These are phyloP conservation scores for Calonectria henricotiae DNA, from an alignment of 2,329 filamentous ascomycete genomes.

Conservation along the genomic window DNA sequence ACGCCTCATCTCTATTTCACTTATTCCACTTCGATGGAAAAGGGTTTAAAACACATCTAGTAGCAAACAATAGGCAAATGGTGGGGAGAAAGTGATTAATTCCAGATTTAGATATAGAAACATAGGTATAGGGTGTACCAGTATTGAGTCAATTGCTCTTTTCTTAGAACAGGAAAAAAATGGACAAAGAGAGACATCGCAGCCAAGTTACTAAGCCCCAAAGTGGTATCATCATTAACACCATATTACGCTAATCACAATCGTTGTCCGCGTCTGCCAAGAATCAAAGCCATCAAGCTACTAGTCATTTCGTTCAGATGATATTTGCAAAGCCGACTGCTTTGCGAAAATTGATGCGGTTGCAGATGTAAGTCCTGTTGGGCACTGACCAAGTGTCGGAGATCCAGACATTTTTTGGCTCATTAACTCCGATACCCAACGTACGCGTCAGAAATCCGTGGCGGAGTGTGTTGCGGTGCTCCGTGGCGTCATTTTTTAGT, in stretches of 20 bases:
- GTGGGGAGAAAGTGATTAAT: too few relatives aligned
- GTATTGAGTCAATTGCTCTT: too few relatives aligned
- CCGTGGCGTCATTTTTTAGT: slow-evolving; percentile 13
- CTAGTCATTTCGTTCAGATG: background rate
- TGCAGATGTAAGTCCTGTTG: background rate
- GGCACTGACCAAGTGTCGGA: background rate
- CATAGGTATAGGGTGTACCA: too few relatives aligned
- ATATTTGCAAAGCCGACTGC: slow-evolving; percentile 1
- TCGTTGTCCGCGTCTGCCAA: background rate
- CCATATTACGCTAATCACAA: background rate
- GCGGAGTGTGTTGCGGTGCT: slow-evolving; percentile 1
- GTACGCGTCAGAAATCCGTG: slow-evolving; percentile 2
- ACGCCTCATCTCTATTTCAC: too few relatives aligned
- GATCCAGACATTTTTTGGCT: slow-evolving; percentile 4
- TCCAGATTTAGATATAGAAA: too few relatives aligned
- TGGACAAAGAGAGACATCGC: background rate
- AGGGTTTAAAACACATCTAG: too few relatives aligned
- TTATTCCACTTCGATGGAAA: too few relatives aligned
- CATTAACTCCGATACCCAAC: slow-evolving; percentile 6
- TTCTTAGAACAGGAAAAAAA: background rate
- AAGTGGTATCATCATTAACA: background rate
- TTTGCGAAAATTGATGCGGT: slow-evolving; percentile 5
- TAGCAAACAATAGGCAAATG: too few relatives aligned
- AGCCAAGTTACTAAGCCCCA: background rate
- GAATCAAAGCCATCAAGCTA: slow-evolving; percentile 11